Base-by-base conservation (phyloP, 1,284 basidiomycete genomes). In the Leccinum pachyderme region DNA sequence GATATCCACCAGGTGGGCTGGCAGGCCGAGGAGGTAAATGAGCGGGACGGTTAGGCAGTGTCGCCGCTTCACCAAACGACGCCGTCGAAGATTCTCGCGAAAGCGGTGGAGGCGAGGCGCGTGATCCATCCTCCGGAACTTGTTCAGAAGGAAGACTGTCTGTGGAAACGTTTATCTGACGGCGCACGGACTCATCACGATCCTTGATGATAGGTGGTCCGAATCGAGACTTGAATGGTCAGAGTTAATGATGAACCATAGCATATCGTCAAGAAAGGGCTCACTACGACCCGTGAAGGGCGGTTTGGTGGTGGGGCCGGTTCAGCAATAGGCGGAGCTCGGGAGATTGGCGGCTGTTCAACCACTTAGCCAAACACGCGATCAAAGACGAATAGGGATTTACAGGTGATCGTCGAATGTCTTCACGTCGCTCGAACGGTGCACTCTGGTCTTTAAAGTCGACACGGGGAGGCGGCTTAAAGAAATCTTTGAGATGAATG, bases 21-120 rank as follows among this genome's bases (percentile, higher is more conserved):
- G 55, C 49, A 11, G 66, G 68, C 4, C 63, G 57, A 3, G 57
- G 63, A 44, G 66, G 66, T 33, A 70, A 39, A 41, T 68, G 63
- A 47, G 52, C 11, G 1, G 56, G 65, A 15, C 52, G 62, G 18
- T 2, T 29, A n/a, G 54, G 39, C n/a, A 39, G 49, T 5, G 22
- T 18, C n/a, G 44, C 47, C 3, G 37, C n/a, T 25, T 70, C 59
- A 24, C 55, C 63, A 15, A 58, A 9, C 5, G 67, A 66, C 2
- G 47, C 2, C 59, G 59, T 54, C 2, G 70, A 72, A 7, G 68
- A 72, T 33, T 71, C 70, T 39, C 68, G 63, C 7, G 68, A 73
- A 39, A 51, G 53, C 5, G 68, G 71, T 4, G 68, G 68, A 2
- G 68, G 61, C 1, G 68, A 65, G 3, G 60, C 70, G 11, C 37